A percentile compares a stretch with the other conserved stretches of the same genome.
These are phyloP conservation scores for Pyrenophora seminiperda DNA, from an alignment of 2,329 filamentous ascomycete species.

Conservation along the genomic window DNA sequence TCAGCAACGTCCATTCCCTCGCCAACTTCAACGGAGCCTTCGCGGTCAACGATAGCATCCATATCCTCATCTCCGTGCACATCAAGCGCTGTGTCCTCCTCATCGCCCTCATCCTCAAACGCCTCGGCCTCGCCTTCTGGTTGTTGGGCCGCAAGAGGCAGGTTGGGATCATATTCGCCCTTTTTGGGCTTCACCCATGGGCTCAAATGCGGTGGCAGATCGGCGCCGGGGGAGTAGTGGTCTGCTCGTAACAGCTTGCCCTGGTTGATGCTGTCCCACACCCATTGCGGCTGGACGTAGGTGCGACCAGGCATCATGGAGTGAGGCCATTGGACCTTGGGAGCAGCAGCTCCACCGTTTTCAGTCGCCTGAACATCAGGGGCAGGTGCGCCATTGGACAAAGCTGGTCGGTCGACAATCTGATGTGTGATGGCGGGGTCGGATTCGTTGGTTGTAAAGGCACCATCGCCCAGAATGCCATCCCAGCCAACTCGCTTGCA, in stretches of 20 bases:
- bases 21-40: slow-evolving; percentile 54
- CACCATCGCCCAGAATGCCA: slow-evolving; percentile 83
- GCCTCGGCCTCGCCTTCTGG: slow-evolving; percentile 81
- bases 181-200: slow-evolving; percentile 89
- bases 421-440: slow-evolving; percentile 94
- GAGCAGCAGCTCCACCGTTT: slow-evolving; percentile 57
- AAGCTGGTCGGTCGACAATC: slow-evolving; percentile 85
- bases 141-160: slow-evolving; percentile 85
- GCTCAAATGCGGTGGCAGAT: slow-evolving; percentile 90
- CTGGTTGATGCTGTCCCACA: slow-evolving; percentile 96
- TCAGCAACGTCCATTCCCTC: slow-evolving; percentile 56
- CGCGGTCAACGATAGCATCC: slow-evolving; percentile 43
- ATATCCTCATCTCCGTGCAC: slow-evolving; percentile 42
- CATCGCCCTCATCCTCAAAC: slow-evolving; percentile 61
- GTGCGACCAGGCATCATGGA: slow-evolving; percentile 85
- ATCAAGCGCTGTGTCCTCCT: slow-evolving; percentile 49
- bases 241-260: slow-evolving; percentile 86
- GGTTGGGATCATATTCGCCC: slow-evolving; percentile 89
- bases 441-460: slow-evolving; percentile 86
- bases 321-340: slow-evolving; percentile 59
- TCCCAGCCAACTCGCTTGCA: slow-evolving; percentile 98
- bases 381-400: slow-evolving; percentile 55
- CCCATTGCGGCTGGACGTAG: slow-evolving; percentile 97
- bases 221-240: slow-evolving; percentile 85
- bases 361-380: slow-evolving; percentile 53